Evolutionary conservation across 2,329 filamentous ascomycete species (phyloP).

Genomic region (Claviceps paspali): DNA sequence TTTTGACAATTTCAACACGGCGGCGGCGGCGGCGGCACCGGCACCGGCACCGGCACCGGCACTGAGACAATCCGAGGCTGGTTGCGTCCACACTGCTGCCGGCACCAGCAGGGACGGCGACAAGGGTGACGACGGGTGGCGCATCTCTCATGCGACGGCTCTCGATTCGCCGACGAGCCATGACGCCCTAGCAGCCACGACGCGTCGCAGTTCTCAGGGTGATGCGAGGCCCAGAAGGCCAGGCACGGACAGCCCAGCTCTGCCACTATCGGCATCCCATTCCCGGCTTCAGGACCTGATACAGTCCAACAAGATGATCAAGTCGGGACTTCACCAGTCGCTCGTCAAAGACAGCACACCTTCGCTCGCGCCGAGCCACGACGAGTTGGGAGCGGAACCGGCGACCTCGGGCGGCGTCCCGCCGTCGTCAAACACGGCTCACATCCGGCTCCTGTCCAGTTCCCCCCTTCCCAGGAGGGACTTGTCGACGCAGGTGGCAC

Average conservation of each 20-base stretch:
- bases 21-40: conserved; percentile 6
- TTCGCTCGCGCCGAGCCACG: conserved; percentile 36
- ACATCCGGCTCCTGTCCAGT: conserved; percentile 12
- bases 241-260: conserved; percentile 45
- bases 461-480: conserved; percentile 18
- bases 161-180: conserved; percentile 26
- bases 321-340: conserved; percentile 38
- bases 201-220: conserved; percentile 29
- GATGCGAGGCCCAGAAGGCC: conserved; percentile 19
- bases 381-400: conserved; percentile 29
- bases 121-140: conserved; percentile 30
- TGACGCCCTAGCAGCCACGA: conserved; percentile 20
- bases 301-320: conserved; percentile 42
- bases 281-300: conserved; percentile 46
- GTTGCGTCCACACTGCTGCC: conserved; percentile 9
- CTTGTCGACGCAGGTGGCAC: conserved; percentile 27
- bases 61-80: no score
- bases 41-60: conserved; percentile 4
- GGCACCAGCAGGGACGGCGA: conserved; percentile 13
- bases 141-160: conserved; percentile 36
- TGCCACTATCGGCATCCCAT: conserved; percentile 34
- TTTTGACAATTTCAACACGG: conserved; percentile 10
- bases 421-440: neutral
- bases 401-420: conserved; percentile 11
- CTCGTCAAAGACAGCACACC: conserved; percentile 42